Evolutionary conservation across 2,329 filamentous ascomycete genomes (phyloP).

Genomic region (Cordyceps cateniannulata): DNA sequence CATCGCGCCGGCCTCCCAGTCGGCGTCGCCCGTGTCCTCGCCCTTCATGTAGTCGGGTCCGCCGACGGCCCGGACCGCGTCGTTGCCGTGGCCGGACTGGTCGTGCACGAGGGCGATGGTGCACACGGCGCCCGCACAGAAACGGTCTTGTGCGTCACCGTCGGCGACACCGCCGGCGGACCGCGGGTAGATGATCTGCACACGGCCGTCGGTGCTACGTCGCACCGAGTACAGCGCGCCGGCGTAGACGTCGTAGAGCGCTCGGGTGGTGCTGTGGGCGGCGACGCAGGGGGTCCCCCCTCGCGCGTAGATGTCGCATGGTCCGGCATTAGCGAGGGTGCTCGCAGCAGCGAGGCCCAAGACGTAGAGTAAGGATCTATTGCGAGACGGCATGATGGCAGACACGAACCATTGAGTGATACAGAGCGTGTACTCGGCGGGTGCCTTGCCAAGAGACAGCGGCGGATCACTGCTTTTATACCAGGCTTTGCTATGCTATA

Average conservation of each 20-base stretch:
- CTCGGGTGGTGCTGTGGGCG: constrained; percentile 56
- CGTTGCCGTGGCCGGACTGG: constrained; percentile 55
- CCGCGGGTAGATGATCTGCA: constrained; percentile 41
- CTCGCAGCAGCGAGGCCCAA: constrained; percentile 28
- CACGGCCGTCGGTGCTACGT: constrained; percentile 42
- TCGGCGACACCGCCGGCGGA: constrained; percentile 57
- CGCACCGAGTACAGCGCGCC: constrained; percentile 53
- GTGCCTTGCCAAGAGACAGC: background rate
- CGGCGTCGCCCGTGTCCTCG: constrained; percentile 33
- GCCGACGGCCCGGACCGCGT: constrained; percentile 49
- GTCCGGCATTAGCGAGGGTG: constrained; percentile 42
- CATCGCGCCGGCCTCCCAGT: constrained; percentile 52
- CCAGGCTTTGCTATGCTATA: too few species aligned
- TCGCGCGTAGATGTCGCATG: constrained; percentile 53
- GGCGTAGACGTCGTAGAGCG: constrained; percentile 47
- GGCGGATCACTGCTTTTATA: background rate
- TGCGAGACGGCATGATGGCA: background rate
- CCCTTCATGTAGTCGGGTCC: constrained; percentile 41
- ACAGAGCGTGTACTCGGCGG: background rate
- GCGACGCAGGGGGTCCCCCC: constrained; percentile 54
- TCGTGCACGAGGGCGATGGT: constrained; percentile 60
- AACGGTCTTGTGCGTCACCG: constrained; percentile 52
- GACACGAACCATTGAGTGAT: background rate
- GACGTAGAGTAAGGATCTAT: constrained; percentile 13
- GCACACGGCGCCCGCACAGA: constrained; percentile 55